A percentile compares a stretch with the other conserved stretches of the same genome.
These are phyloP conservation scores for Peronospora belbahrii DNA, from an alignment of 352 stramenopile species.

Conservation along the genomic window DNA sequence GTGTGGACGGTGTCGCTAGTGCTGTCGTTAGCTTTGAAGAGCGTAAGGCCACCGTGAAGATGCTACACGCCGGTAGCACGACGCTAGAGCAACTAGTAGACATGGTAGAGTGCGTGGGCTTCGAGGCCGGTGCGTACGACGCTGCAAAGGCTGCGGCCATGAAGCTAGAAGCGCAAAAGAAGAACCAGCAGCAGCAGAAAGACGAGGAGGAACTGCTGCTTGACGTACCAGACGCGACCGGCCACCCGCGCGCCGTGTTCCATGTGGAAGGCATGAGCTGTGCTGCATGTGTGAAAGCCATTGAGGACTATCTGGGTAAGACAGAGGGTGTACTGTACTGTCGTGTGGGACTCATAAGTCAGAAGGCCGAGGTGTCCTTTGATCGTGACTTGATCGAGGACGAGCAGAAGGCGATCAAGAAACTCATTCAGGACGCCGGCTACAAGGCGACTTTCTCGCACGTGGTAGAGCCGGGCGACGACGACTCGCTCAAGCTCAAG, in stretches of 20 bases:
- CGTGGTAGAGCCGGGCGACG: slow-evolving; percentile 61
- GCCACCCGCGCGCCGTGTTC: slow-evolving; percentile 70
- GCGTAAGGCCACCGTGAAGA: slow-evolving; percentile 49
- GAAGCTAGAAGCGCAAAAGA: slow-evolving; percentile 36
- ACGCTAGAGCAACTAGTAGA: slow-evolving; percentile 61
- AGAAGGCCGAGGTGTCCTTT: slow-evolving; percentile 82
- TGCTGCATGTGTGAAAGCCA: slow-evolving; percentile 80
- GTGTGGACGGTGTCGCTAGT: slow-evolving; percentile 57
- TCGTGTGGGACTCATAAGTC: slow-evolving; percentile 76
- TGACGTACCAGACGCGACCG: slow-evolving; percentile 14
- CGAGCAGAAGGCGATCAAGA: slow-evolving; percentile 35
- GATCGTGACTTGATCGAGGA: slow-evolving; percentile 63
- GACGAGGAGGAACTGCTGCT: slow-evolving; percentile 7
- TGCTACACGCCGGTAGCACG: slow-evolving; percentile 35
- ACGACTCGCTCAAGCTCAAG: slow-evolving; percentile 74
- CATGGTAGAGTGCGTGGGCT: slow-evolving; percentile 74
- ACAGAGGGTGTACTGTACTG: slow-evolving; percentile 60
- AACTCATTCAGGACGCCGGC: slow-evolving; percentile 66
- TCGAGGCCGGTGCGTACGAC: slow-evolving; percentile 52
- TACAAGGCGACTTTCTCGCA: slow-evolving; percentile 78
- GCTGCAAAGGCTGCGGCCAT: slow-evolving; percentile 44
- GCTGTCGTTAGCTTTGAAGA: slow-evolving; percentile 75
- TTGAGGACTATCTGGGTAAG: slow-evolving; percentile 71
- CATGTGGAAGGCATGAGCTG: slow-evolving; percentile 84
- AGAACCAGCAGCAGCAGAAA: slow-evolving; percentile 15